Conservation (phyloP, 148 eudicot species). For the Persicaria tinctoria region DNA sequence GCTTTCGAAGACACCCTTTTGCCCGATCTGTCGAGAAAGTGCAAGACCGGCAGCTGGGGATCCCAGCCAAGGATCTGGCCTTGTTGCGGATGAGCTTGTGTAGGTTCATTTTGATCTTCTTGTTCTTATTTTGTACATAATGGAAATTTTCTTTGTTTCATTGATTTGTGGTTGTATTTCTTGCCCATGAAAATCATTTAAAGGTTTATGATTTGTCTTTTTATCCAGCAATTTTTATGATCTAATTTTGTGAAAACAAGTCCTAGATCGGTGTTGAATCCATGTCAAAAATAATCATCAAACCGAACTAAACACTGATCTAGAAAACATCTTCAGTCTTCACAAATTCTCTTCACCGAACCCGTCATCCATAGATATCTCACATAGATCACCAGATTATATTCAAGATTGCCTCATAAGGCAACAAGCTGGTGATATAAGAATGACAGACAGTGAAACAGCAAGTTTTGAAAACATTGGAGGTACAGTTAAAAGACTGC, state of each 20-base stretch:
- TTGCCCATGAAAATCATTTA: not conserved
- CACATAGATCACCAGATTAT: too few species aligned
- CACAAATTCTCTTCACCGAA: too few species aligned
- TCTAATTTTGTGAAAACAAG: too few species aligned
- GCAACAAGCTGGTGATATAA: too few species aligned
- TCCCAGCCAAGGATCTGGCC: not conserved
- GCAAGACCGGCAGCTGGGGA: conserved; percentile 9
- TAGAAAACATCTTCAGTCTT: too few species aligned
- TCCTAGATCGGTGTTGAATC: too few species aligned
- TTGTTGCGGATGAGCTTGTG: not conserved
- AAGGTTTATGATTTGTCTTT: too few species aligned
- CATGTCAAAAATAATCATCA: too few species aligned
- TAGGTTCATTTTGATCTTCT: not conserved
- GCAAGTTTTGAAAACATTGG: not conserved
- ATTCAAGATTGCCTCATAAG: too few species aligned
- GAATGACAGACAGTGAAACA: not conserved
- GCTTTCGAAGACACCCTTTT: conserved; percentile 47
- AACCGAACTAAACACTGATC: too few species aligned
- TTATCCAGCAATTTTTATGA: too few species aligned
- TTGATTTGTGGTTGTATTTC: not conserved
- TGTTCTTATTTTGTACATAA: not conserved
- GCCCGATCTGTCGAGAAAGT: conserved; percentile 58
- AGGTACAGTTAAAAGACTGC: not conserved
- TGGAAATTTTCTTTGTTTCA: not conserved
- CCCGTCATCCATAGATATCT: too few species aligned